Percentiles rank a stretch among this genome's conserved stretches.
phyloP scores from a whole-genome alignment of 169 alveolate genomes.

The Eimeria maxima region DNA sequence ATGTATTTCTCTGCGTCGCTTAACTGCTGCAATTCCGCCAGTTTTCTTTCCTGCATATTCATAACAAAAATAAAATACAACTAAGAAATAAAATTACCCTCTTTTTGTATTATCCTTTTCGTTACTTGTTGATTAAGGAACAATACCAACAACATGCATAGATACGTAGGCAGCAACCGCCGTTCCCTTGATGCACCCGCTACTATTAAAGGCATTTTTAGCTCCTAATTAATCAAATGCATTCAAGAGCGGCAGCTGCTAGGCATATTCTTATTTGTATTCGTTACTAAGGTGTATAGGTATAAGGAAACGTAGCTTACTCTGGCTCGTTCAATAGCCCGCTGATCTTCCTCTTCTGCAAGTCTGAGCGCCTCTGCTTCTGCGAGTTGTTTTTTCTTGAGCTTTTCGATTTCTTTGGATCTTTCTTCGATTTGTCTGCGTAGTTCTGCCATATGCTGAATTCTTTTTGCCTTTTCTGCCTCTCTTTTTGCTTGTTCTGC shows the following conservation, averaged over 20 bases:
- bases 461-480: slow-evolving; percentile 87
- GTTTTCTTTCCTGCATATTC: slow-evolving; percentile 30
- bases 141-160: too few relatives aligned
- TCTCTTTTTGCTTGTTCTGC: slow-evolving; percentile 86
- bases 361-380: slow-evolving; percentile 58
- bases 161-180: too few relatives aligned
- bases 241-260: too few relatives aligned
- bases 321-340: slow-evolving; percentile 31
- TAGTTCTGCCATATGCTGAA: slow-evolving; percentile 86
- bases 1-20: slow-evolving; percentile 28
- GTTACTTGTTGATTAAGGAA: too few relatives aligned
- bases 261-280: too few relatives aligned
- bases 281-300: background rate
- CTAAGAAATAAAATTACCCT: too few relatives aligned
- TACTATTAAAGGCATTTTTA: too few relatives aligned
- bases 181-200: background rate
- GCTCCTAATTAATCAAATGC: too few relatives aligned
- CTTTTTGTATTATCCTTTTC: too few relatives aligned
- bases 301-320: background rate
- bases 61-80: background rate
- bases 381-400: background rate
- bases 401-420: background rate
- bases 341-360: slow-evolving; percentile 62
- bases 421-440: slow-evolving; percentile 85
- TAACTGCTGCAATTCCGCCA: slow-evolving; percentile 16